Evolutionary conservation across 164 flowering plant genomes (phyloP).

Genomic region (Vitis vinifera): ASM3070453v1 NC_081812.1:18431001-18431500

Average conservation of each 20-base stretch:
- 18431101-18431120: neutral
- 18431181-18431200: conserved; percentile 90
- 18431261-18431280: neutral
- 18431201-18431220: conserved; percentile 98
- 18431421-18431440: conserved; percentile 74
- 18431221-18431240: conserved; percentile 19
- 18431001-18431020: no score
- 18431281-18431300: conserved; percentile 1
- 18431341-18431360: neutral
- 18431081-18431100: neutral
- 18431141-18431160: conserved; percentile 56
- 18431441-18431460: conserved; percentile 65
- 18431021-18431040: no score
- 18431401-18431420: conserved; percentile 87
- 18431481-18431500: neutral
- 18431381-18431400: conserved; percentile 86
- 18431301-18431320: neutral
- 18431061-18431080: neutral
- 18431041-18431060: neutral
- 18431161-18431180: conserved; percentile 91
- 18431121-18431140: neutral
- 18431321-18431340: neutral
- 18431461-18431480: neutral
- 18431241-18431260: neutral
- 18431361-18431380: neutral